Base-by-base conservation (phyloP, 805 yeast genomes). In the Dipodascopsis uninucleata region DNA sequence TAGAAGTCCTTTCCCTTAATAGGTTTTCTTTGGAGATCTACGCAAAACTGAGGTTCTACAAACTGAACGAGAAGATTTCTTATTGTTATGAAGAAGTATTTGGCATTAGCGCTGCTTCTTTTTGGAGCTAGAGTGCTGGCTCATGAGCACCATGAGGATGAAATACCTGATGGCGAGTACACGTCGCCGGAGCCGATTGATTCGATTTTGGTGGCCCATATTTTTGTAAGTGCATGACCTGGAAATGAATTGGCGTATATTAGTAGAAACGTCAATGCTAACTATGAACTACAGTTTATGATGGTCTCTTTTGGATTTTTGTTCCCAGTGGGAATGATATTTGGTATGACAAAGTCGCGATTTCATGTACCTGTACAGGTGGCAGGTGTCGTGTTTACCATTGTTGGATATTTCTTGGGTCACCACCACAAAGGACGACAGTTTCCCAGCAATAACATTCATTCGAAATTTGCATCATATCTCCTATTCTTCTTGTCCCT, bases 241-340 rank as follows among this genome's bases (percentile, higher is more conserved):
- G n/a, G n/a, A n/a, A n/a, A n/a, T n/a, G 18, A 3, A 7, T 31
- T 23, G 18, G 24, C 12, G 26, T 24, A 14, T 36, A 21, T 4
- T 14, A 17, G 7, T 5, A 9, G 14, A 17, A 9, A 8, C 29
- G 14, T n/a, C 33, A 24, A n/a, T 10, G 10, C 39, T 41, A 14
- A 41, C 25, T 5, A 21, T 18, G n/a, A 12, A 14, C n/a, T 25
- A 5, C 22, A 49, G 55, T 41, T 67, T 22, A 61, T 67, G 61
- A 53, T 57, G 28, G 16, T 65, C 9, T 58, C 74, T 20, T 64
- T 68, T 46, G 74, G 71, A 4, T 37, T 70, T 23, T 40, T 69
- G 10, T 64, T 67, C 48, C 74, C 74, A 6, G 54, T 61, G 25
- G 70, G 72, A 2, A 59, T 69, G 53, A 67, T 67, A 16, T 58